Evolutionary conservation across 768 basidiomycete genomes (phyloP), one percentile per base, ranked within the genome.

Genomic region (Austroboletus eburneus): DNA sequence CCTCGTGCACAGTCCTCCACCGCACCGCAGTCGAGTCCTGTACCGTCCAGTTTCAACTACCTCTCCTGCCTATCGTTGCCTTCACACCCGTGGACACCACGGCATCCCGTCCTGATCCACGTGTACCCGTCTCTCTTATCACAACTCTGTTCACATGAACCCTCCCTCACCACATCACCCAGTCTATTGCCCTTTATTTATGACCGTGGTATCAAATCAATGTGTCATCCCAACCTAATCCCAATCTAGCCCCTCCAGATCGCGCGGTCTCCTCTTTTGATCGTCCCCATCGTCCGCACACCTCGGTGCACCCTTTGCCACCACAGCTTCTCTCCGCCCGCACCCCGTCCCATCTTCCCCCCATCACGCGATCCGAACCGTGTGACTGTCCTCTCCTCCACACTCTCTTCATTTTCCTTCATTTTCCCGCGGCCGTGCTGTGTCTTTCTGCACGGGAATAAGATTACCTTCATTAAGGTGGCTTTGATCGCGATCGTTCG

Each of bases 31-130:
- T 51, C 55, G 51, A 58, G 58, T 57, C 29, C 13, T 13, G 7
- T 7, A 29, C 29, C 14, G 21, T 37, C 25, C 27, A 21, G 37
- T 22, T 45, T 39, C 38, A 34, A n/a, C n/a, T n/a, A n/a, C n/a
- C n/a, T n/a, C n/a, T n/a, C n/a, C n/a, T n/a, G n/a, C 29, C 21
- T 37, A 34, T 18, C 13, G 16, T 7, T 38, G 18, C 30, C 20
- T 38, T 45, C 43, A 40, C n/a, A 43, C 57, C 51, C 59, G 58
- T 61, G 51, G 61, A 51, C 32, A 32, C 57, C 57, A n/a, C n/a
- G n/a, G n/a, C n/a, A n/a, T 34, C 54, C 54, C 42, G 41, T 14
- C 43, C 23, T 33, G 10, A 30, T 34, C 43, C 35, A 35, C 27
- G 16, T 9, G 3, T 37, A n/a, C 47, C 16, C 9, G 2, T 37